phyloP scores from a whole-genome alignment of 768 basidiomycete genomes.

The Leucosporidium creatinivorum region DNA sequence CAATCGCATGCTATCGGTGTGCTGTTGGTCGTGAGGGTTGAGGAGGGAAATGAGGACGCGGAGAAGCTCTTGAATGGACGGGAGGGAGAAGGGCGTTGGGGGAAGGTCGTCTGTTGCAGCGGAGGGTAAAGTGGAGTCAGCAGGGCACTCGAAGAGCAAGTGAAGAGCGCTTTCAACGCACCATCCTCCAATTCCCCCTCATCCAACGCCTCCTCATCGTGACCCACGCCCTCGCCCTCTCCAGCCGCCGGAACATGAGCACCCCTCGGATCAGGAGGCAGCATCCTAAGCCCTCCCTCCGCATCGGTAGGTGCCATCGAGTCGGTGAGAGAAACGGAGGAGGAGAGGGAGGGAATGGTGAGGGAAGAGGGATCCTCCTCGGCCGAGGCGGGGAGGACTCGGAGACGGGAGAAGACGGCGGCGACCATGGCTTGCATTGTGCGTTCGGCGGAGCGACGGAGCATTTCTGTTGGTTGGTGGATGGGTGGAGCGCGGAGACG shows the following conservation, averaged over 20 bases:
- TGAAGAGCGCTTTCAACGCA: background rate
- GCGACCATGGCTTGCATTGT: conserved; percentile 84
- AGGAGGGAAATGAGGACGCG: conserved; percentile 91
- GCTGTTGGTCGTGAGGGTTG: conserved; percentile 86
- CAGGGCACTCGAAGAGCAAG: conserved; percentile 16
- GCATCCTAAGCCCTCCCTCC: conserved; percentile 16
- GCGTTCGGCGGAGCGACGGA: conserved; percentile 77
- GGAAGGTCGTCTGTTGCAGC: background rate
- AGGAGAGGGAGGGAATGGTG: conserved; percentile 4
- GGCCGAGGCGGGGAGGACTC: conserved; percentile 11
- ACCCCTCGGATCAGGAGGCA: conserved; percentile 35
- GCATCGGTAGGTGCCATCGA: background rate
- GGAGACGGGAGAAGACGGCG: conserved; percentile 65
- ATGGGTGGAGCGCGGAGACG: background rate
- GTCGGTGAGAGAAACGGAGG: conserved; percentile 7
- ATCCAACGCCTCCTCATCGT: conserved; percentile 52
- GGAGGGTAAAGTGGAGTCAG: conserved; percentile 6
- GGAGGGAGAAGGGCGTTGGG: conserved; percentile 64
- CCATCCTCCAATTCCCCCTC: conserved; percentile 42
- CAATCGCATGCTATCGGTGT: conserved; percentile 90
- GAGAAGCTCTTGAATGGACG: conserved; percentile 83
- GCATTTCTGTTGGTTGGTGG: conserved; percentile 54
- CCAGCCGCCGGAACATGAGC: conserved; percentile 28
- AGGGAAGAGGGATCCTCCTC: background rate
- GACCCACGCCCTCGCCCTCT: conserved; percentile 48